A percentile compares a stretch with the other conserved stretches of the same genome.
phyloP scores from a whole-genome alignment of 1,284 basidiomycete species.

The Cryptococcus sp. region DNA sequence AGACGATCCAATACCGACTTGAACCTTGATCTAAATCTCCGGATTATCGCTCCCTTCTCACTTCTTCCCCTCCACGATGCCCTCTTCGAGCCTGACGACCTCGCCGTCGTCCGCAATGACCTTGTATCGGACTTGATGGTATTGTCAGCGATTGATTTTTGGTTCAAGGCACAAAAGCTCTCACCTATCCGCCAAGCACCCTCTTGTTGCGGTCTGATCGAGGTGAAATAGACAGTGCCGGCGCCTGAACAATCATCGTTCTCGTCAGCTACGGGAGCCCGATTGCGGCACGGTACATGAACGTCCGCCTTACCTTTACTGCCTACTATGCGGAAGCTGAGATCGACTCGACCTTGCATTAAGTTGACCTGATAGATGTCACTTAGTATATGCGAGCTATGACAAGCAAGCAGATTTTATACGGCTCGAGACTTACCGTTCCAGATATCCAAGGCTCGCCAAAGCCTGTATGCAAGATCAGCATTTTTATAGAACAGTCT shows the following conservation, averaged over 20 bases:
- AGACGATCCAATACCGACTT: no score
- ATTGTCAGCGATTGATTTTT: constrained; percentile 1
- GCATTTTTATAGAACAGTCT: neutral
- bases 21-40: no score
- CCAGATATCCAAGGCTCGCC: constrained; percentile 54
- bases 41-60: neutral
- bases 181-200: constrained; percentile 50
- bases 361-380: constrained; percentile 43
- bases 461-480: constrained; percentile 29
- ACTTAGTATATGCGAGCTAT: neutral
- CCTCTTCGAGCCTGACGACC: constrained; percentile 42
- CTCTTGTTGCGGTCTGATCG: constrained; percentile 49
- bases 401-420: neutral
- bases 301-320: constrained; percentile 25
- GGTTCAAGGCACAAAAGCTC: constrained; percentile 4
- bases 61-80: neutral
- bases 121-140: constrained; percentile 49
- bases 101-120: constrained; percentile 49
- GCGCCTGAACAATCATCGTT: constrained; percentile 21
- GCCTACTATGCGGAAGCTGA: constrained; percentile 50
- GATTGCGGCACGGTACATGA: neutral
- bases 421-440: constrained; percentile 28
- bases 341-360: constrained; percentile 53
- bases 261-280: constrained; percentile 11
- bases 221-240: constrained; percentile 53